A percentile compares a stretch with the other conserved stretches of the same genome.
These are phyloP conservation scores for Sporobolomyces phaffii DNA, from an alignment of 768 basidiomycete species.

Conservation along the genomic window DNA sequence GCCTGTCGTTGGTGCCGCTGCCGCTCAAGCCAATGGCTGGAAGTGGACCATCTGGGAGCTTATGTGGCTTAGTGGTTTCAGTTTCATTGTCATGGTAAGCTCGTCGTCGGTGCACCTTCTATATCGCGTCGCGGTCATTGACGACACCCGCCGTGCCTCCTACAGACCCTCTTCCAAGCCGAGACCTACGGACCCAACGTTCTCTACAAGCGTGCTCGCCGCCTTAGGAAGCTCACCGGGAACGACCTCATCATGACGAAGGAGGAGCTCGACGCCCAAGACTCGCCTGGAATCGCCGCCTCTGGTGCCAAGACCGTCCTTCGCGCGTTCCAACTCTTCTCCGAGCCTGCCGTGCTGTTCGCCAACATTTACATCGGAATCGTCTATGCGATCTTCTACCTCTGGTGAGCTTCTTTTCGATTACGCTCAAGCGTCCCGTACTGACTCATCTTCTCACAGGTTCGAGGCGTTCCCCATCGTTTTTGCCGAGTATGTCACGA, in stretches of 20 bases:
- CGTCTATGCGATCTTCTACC: conserved; percentile 16
- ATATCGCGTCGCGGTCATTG: neutral
- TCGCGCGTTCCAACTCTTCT: conserved; percentile 42
- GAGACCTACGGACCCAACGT: conserved; percentile 47
- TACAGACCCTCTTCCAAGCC: conserved; percentile 43
- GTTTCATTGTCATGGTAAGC: conserved; percentile 42
- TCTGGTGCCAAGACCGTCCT: conserved; percentile 34
- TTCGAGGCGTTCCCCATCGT: conserved; percentile 47
- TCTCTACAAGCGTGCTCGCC: conserved; percentile 46
- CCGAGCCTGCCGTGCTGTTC: conserved; percentile 46
- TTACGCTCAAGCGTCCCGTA: neutral
- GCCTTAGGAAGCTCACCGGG: conserved; percentile 47
- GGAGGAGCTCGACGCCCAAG: conserved; percentile 42
- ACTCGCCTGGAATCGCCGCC: neutral
- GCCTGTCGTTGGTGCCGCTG: conserved; percentile 43
- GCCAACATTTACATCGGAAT: conserved; percentile 45
- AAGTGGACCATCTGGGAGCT: conserved; percentile 47
- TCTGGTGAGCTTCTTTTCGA: neutral
- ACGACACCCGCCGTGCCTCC: no score
- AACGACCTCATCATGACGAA: conserved; percentile 44
- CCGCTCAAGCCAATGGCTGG: conserved; percentile 46
- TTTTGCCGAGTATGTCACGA: conserved; percentile 37
- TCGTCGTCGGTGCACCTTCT: conserved; percentile 42
- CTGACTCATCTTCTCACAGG: neutral
- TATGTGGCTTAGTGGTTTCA: conserved; percentile 45